Conservation (phyloP, 768 basidiomycete species). For the Psilocybe sp. region DNA sequence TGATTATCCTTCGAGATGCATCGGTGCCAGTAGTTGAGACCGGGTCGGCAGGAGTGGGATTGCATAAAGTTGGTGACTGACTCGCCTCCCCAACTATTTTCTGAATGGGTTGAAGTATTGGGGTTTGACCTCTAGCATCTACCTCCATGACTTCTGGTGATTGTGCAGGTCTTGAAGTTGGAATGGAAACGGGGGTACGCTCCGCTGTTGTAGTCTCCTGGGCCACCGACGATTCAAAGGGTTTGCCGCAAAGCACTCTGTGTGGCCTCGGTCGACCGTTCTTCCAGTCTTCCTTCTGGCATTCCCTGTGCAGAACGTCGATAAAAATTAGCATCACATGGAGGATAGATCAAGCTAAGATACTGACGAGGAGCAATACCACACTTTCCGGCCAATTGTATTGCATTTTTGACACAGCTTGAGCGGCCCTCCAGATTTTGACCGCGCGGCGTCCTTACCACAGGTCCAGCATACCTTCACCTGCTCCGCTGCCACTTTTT, state of each 20-base stretch:
- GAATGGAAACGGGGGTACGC: no score
- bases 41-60: no score
- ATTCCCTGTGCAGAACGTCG: slow-evolving; percentile 11
- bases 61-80: no score
- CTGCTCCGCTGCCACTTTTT: neutral
- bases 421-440: neutral
- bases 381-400: slow-evolving; percentile 5
- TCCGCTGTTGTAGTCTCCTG: no score
- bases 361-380: slow-evolving; percentile 12
- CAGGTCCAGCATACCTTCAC: slow-evolving; percentile 2
- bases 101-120: no score
- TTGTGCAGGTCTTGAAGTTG: no score
- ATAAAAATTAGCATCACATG: neutral
- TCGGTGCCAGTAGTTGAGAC: no score
- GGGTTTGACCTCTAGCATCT: no score
- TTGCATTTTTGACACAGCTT: slow-evolving; percentile 9
- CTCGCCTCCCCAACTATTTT: no score
- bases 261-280: slow-evolving; percentile 12
- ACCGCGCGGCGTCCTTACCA: neutral
- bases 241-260: slow-evolving; percentile 17
- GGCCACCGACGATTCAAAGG: neutral
- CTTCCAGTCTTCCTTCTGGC: slow-evolving; percentile 22
- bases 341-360: neutral
- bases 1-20: no score
- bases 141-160: no score